Evolutionary conservation across 164 flowering plant genomes (phyloP).

Genomic region (grape (Vitis vinifera)): ASM3070453v1 NC_081819.1:20908001-20908500

Average conservation of each 20-base stretch:
- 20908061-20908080: slow-evolving; percentile 43
- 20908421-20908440: neutral
- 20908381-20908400: too few species aligned
- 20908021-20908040: slow-evolving; percentile 50
- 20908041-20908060: slow-evolving; percentile 38
- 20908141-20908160: neutral
- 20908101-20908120: slow-evolving; percentile 49
- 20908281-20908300: slow-evolving; percentile 1
- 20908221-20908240: neutral
- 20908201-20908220: neutral
- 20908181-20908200: slow-evolving; percentile 3
- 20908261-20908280: neutral
- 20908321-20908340: too few species aligned
- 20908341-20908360: too few species aligned
- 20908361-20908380: too few species aligned
- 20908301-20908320: neutral
- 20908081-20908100: slow-evolving; percentile 41
- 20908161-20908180: neutral
- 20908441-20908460: neutral
- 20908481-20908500: neutral
- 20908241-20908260: neutral
- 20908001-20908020: slow-evolving; percentile 37
- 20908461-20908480: neutral
- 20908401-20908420: too few species aligned
- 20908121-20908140: slow-evolving; percentile 6